Evolutionary conservation across 441 rosid genomes (phyloP).

Genomic region (Pelargonium citronellum): DNA sequence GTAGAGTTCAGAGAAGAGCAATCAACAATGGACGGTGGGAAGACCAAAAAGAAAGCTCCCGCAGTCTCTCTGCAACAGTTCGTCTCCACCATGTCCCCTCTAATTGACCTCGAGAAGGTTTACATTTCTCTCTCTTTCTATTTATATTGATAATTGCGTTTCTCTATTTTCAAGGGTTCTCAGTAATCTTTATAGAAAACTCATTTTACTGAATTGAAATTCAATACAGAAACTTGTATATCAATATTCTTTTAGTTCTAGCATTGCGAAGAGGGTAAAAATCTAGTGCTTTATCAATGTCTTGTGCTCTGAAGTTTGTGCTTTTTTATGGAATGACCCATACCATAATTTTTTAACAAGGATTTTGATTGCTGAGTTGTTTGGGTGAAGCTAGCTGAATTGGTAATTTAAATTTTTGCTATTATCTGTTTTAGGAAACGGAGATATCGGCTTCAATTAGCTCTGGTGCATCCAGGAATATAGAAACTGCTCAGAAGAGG

Average conservation of each 20-base stretch:
- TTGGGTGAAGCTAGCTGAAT: slow-evolving; percentile 3
- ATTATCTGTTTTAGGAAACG: slow-evolving; percentile 47
- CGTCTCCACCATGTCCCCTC: slow-evolving; percentile 65
- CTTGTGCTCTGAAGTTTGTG: neutral
- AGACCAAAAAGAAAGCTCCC: slow-evolving; percentile 41
- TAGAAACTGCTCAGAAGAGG: slow-evolving; percentile 69
- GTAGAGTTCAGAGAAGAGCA: neutral
- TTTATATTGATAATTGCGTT: neutral
- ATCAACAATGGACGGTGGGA: slow-evolving; percentile 30
- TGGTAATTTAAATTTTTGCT: neutral
- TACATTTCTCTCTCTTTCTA: neutral
- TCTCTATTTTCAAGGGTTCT: neutral
- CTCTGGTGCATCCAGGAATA: slow-evolving; percentile 64
- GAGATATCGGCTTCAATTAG: slow-evolving; percentile 82
- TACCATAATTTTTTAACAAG: neutral
- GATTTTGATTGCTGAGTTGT: neutral
- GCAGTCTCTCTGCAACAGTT: slow-evolving; percentile 64
- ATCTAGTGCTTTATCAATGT: neutral
- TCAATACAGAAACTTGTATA: neutral
- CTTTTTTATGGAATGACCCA: neutral
- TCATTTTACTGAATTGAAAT: neutral
- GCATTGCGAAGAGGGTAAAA: neutral
- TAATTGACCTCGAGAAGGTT: slow-evolving; percentile 81
- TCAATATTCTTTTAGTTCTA: neutral
- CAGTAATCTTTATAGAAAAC: neutral